Conservation (phyloP, 176 grass and related monocot species). For the Tillandsia fasciculata region DNA sequence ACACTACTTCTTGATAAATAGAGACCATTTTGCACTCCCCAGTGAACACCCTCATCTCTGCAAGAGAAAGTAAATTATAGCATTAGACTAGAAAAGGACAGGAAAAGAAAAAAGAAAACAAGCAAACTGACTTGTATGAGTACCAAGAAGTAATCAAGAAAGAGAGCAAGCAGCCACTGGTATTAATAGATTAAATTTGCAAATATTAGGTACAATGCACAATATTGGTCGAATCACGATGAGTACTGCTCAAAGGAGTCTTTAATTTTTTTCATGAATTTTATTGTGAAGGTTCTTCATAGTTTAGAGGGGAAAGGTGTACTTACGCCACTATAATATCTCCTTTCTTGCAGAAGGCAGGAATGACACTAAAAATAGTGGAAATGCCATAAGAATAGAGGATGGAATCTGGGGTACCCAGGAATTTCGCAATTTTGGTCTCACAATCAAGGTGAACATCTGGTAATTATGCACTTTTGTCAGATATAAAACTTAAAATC, state of each 20-base stretch:
- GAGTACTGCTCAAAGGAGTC: neutral
- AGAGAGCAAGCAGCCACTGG: neutral
- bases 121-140: neutral
- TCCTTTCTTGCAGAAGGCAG: conserved; percentile 96
- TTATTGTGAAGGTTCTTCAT: neutral
- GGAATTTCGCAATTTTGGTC: conserved; percentile 73
- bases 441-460: conserved; percentile 98
- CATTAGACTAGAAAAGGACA: neutral
- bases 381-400: conserved; percentile 95
- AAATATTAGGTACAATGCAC: neutral
- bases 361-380: conserved; percentile 95
- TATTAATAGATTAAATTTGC: too few relatives aligned
- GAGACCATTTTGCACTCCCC: conserved; percentile 92
- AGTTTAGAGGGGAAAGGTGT: conserved; percentile 12
- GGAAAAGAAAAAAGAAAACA: neutral
- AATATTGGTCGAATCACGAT: conserved; percentile 7
- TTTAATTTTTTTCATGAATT: neutral
- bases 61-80: conserved; percentile 16
- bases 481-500: conserved; percentile 18
- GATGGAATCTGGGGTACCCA: conserved; percentile 81
- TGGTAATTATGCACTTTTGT: conserved; percentile 27
- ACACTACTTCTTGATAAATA: conserved; percentile 88
- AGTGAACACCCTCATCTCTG: conserved; percentile 93
- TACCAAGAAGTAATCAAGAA: neutral
- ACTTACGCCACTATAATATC: conserved; percentile 94